phyloP scores from a whole-genome alignment of 2,329 filamentous ascomycete species.

The Gliomastix tumulicola region DNA sequence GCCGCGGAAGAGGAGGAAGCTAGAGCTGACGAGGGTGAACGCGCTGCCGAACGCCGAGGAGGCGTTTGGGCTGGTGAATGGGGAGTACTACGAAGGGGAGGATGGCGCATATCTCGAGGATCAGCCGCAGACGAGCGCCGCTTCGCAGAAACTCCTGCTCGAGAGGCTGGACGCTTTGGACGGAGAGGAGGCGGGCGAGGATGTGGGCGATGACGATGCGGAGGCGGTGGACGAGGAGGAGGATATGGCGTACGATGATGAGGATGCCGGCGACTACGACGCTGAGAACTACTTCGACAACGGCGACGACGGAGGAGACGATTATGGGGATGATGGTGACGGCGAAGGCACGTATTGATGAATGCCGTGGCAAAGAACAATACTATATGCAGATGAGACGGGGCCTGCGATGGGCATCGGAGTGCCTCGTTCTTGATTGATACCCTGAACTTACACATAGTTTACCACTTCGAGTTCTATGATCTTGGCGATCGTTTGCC shows the following conservation, averaged over 20 bases:
- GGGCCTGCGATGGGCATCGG: no score
- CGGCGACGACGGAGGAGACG: constrained; percentile 46
- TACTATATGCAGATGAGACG: no score
- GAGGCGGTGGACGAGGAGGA: constrained; percentile 36
- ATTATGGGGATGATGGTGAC: constrained; percentile 44
- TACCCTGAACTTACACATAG: no score
- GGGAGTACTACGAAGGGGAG: constrained; percentile 15
- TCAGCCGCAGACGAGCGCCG: no score
- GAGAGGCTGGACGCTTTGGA: constrained; percentile 37
- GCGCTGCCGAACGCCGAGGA: constrained; percentile 43
- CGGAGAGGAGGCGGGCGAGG: constrained; percentile 40
- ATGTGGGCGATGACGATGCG: constrained; percentile 44
- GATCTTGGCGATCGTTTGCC: no score
- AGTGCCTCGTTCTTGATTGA: no score
- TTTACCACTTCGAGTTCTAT: no score
- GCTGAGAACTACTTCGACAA: constrained; percentile 55
- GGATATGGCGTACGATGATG: constrained; percentile 47
- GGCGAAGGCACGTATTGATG: constrained; percentile 33
- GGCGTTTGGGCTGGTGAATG: constrained; percentile 32
- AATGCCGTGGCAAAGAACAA: no score
- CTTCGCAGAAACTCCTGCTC: constrained; percentile 28
- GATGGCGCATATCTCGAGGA: constrained; percentile 15
- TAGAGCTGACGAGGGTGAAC: constrained; percentile 39
- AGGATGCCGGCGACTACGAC: constrained; percentile 54
- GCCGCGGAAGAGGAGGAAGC: constrained; percentile 29